These are phyloP conservation scores for Akanthomyces uredinophilus DNA, from an alignment of 2,329 filamentous ascomycete species.

Conservation along the genomic window DNA sequence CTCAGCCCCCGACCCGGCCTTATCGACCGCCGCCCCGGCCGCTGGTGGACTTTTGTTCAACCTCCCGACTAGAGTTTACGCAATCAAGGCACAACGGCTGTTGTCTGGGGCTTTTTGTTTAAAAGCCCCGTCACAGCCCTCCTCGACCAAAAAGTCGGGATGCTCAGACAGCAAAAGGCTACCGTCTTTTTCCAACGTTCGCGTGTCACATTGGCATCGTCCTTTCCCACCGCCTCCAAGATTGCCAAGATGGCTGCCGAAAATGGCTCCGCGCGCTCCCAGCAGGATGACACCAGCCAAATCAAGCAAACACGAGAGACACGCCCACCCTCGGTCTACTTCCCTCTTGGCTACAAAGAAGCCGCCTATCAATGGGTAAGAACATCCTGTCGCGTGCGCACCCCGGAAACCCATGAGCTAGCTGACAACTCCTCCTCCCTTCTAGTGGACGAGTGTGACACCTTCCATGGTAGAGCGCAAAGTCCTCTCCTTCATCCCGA, in stretches of 20 bases:
- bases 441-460: slow-evolving; percentile 78
- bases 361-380: slow-evolving; percentile 83
- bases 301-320: slow-evolving; percentile 25
- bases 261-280: slow-evolving; percentile 22
- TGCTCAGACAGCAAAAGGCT: slow-evolving; percentile 41
- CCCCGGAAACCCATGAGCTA: background rate
- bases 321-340: slow-evolving; percentile 44
- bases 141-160: slow-evolving; percentile 26
- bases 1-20: background rate
- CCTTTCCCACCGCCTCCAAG: slow-evolving; percentile 19
- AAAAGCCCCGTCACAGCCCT: slow-evolving; percentile 21
- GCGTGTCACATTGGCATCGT: slow-evolving; percentile 32
- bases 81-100: slow-evolving; percentile 10
- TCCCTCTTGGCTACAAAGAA: slow-evolving; percentile 87
- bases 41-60: slow-evolving; percentile 5
- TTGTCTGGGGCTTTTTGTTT: slow-evolving; percentile 20
- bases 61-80: background rate
- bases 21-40: background rate
- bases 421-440: slow-evolving; percentile 6
- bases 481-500: slow-evolving; percentile 80
- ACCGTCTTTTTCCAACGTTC: slow-evolving; percentile 37
- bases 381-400: background rate
- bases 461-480: slow-evolving; percentile 80
- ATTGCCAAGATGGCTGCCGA: slow-evolving; percentile 31
- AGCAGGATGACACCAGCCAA: slow-evolving; percentile 20